Evolutionary conservation across 192 early-diverging fungal species (phyloP).

Genomic region (Linnemannia zychae): DNA sequence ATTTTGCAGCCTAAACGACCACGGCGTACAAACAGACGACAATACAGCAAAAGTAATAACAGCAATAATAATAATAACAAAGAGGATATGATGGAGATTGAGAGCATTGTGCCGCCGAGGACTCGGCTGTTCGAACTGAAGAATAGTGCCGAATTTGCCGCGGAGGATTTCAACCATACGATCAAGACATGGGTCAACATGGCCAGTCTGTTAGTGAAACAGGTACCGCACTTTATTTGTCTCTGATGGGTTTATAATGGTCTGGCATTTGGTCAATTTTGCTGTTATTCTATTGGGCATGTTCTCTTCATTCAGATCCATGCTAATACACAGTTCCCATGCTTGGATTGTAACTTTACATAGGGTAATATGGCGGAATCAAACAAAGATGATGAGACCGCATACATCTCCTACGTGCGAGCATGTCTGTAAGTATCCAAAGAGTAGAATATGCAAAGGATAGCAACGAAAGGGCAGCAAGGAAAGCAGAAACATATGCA

Average conservation of each 20-base stretch:
- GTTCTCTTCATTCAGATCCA: too few relatives aligned
- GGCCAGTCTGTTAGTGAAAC: conserved; percentile 52
- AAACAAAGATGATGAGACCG: conserved; percentile 47
- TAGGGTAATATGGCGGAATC: conserved; percentile 47
- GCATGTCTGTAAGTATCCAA: conserved; percentile 49
- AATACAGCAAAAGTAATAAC: background rate
- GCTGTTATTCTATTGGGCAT: too few relatives aligned
- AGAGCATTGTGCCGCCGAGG: conserved; percentile 7
- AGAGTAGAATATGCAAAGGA: background rate
- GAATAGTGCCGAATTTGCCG: conserved; percentile 40
- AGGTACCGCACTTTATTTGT: conserved; percentile 17
- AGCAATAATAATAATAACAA: background rate
- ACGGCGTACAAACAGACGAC: background rate
- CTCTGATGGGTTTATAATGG: background rate
- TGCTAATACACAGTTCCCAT: too few relatives aligned
- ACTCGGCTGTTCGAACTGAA: conserved; percentile 30
- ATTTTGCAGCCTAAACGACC: background rate
- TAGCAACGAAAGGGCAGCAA: background rate
- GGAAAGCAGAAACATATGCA: background rate
- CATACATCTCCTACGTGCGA: conserved; percentile 48
- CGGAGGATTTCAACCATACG: conserved; percentile 36
- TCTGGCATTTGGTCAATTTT: too few relatives aligned
- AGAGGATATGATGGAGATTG: background rate
- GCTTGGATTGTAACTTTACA: background rate
- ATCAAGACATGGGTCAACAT: conserved; percentile 57